These are phyloP conservation scores for Amborella trichopoda DNA, from an alignment of 164 flowering plant genomes.

Conservation along the genomic window DNA sequence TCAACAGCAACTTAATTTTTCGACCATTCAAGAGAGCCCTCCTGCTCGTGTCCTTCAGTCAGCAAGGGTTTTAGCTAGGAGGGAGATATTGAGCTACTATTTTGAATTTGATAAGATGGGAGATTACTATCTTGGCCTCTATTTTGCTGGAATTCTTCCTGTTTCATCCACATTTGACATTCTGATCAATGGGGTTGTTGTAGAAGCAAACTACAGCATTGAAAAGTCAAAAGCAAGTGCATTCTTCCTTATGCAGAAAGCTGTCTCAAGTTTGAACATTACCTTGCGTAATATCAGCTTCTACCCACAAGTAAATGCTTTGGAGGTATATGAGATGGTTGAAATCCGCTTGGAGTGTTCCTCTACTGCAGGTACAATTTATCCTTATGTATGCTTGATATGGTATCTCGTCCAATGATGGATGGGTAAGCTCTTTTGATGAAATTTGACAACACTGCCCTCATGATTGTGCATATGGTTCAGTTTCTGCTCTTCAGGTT, in stretches of 20 bases:
- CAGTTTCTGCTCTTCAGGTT: constrained; percentile 85
- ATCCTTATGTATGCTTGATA: too few relatives aligned
- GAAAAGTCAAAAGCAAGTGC: constrained; percentile 24
- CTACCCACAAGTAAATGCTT: constrained; percentile 62
- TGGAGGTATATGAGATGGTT: constrained; percentile 66
- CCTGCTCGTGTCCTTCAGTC: constrained; percentile 63
- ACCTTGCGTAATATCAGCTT: constrained; percentile 39
- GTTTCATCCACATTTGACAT: constrained; percentile 51
- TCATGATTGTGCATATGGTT: constrained; percentile 5
- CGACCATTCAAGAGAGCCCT: constrained; percentile 35
- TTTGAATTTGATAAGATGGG: constrained; percentile 41
- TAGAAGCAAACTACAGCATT: constrained; percentile 41
- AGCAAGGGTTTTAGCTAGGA: constrained; percentile 54
- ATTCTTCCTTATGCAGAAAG: constrained; percentile 23
- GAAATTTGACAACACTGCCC: background rate
- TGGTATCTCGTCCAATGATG: too few relatives aligned
- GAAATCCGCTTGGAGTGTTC: constrained; percentile 59
- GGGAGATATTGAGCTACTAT: constrained; percentile 32
- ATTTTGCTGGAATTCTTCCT: constrained; percentile 79
- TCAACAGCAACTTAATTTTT: constrained; percentile 20
- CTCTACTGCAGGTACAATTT: constrained; percentile 78
- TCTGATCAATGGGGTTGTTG: constrained; percentile 36
- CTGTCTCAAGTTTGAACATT: constrained; percentile 39
- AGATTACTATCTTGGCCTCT: constrained; percentile 58
- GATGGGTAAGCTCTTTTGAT: too few relatives aligned